These are phyloP conservation scores for Monascus purpureus DNA, from an alignment of 495 filamentous ascomycete genomes.

Conservation along the genomic window DNA sequence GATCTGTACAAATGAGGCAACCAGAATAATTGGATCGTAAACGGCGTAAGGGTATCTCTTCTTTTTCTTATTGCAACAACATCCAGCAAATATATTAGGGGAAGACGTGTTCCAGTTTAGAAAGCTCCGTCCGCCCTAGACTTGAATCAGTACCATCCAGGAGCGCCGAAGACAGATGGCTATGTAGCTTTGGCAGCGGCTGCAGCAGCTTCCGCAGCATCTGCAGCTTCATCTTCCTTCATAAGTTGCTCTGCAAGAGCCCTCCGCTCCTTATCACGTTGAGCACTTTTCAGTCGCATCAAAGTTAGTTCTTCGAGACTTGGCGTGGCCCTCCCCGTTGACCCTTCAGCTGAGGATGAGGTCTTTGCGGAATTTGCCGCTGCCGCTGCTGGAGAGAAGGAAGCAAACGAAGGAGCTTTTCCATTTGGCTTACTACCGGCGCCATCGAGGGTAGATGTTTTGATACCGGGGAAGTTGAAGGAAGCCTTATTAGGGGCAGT, in stretches of 20 bases:
- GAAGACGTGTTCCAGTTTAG: too few relatives aligned
- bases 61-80: constrained; percentile 3
- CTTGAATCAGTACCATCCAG: too few relatives aligned
- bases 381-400: constrained; percentile 27
- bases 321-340: constrained; percentile 21
- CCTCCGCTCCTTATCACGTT: constrained; percentile 39
- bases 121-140: too few relatives aligned
- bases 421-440: constrained; percentile 14
- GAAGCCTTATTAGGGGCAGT: constrained; percentile 10
- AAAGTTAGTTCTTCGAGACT: constrained; percentile 45
- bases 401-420: constrained; percentile 36
- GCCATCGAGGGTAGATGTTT: constrained; percentile 8
- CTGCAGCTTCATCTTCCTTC: constrained; percentile 35
- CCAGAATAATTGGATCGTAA: neutral
- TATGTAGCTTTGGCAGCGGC: constrained; percentile 3
- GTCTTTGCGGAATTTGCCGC: constrained; percentile 14
- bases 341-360: constrained; percentile 15
- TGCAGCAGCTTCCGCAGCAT: constrained; percentile 26
- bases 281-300: constrained; percentile 46
- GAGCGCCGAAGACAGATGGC: too few relatives aligned
- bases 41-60: neutral
- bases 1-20: too few relatives aligned
- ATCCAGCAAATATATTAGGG: too few relatives aligned
- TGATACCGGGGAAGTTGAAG: constrained; percentile 26
- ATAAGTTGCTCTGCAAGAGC: constrained; percentile 41